Evolutionary conservation across 768 basidiomycete species (phyloP).

Genomic region (Lactarius indigo): DNA sequence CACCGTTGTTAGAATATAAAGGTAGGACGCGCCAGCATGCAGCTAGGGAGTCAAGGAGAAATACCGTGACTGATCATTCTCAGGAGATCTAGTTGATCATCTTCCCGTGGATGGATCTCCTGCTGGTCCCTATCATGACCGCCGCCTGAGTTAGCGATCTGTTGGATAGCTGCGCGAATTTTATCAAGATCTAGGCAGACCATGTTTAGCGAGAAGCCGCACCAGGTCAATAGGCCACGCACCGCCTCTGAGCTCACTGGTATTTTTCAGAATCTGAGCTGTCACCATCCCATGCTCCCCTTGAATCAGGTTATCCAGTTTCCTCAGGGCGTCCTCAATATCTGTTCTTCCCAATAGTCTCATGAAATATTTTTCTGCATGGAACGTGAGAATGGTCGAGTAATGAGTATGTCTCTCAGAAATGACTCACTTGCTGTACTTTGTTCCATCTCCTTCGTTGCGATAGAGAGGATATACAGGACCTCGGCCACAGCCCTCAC

Average conservation of each 20-base stretch:
- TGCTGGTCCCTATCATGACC: slow-evolving; percentile 40
- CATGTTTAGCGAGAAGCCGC: neutral
- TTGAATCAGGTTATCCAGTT: neutral
- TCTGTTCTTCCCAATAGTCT: neutral
- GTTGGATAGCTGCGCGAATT: too few relatives aligned
- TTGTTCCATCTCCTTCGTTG: neutral
- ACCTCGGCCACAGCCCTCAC: neutral
- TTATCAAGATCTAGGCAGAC: neutral
- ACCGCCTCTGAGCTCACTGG: neutral
- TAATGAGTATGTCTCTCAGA: neutral
- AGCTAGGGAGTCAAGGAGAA: too few relatives aligned
- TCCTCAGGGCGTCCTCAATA: neutral
- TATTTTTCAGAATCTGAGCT: neutral
- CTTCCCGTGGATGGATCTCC: slow-evolving; percentile 37
- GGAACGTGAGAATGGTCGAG: neutral
- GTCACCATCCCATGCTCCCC: neutral
- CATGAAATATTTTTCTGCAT: neutral
- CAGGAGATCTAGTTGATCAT: slow-evolving; percentile 51
- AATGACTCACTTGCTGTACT: neutral
- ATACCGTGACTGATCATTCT: too few relatives aligned
- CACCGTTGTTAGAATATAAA: too few relatives aligned
- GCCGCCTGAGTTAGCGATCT: slow-evolving; percentile 17
- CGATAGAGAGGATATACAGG: neutral
- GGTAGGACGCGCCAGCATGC: too few relatives aligned
- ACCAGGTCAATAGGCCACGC: neutral